Evolutionary conservation across 2,329 filamentous ascomycete genomes (phyloP), one percentile per base, ranked within the genome.

Genomic region (Tolypocladium sp.): DNA sequence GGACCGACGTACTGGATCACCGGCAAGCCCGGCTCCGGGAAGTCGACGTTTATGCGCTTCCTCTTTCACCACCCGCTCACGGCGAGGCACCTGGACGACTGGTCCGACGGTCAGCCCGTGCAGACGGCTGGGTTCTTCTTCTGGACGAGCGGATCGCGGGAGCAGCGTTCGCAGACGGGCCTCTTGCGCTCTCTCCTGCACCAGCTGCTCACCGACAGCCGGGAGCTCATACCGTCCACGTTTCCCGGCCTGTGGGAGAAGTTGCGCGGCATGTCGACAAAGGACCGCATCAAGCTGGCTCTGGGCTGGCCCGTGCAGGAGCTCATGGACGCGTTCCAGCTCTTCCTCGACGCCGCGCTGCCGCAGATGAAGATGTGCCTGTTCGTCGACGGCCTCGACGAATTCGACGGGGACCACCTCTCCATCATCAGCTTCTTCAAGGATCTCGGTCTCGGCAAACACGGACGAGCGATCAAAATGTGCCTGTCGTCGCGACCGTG

Each of bases 41-140:
- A 80, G 60, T 79, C 76, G 0, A 78, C 76, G 0, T 67, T 80
- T 2, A 77, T 78, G 67, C 73, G 74, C 25, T 72, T 73, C 41
- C 65, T 76, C 15, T 69, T 65, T 0, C 63, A 68, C 4, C 68
- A 72, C 25, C 46, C 55, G 0, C 41, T 33, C 2, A 63, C 63
- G 0, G 27, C 63, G 40, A 4, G 63, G 12, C 55, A 60, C 7
- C 61, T 70, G 9, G 61, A 58, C 1, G 20, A 40, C 1, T 76
- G 73, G 74, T 64, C 71, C 0, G 63, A 38, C 0, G 60, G 49
- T 0, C 59, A 46, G 57, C 67, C 67, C 0, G 63, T 72, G 2
- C 69, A 67, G 2, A 72, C 69, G 0, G 74, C 75, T 0, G 71
- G 69, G 0, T 79, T 75, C 64, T 80, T 77, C 61, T 78, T 80